Percentiles rank a stretch among this genome's conserved stretches.
Conservation (phyloP, 1,139 yeast genomes). For the Blastobotrys petasosporus region DNA sequence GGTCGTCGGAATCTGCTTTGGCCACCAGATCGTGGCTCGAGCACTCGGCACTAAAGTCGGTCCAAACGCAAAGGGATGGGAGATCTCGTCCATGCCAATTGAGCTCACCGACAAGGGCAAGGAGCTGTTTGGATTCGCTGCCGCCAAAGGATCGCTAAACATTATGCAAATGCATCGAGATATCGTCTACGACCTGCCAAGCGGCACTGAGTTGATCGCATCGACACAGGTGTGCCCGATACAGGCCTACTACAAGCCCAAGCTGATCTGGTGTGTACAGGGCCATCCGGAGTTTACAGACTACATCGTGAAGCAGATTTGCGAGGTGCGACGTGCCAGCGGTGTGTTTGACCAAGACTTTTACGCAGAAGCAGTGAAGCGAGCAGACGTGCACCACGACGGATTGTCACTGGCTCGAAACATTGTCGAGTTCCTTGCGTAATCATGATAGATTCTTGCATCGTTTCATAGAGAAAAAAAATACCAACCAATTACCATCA, state of each 20-base stretch:
- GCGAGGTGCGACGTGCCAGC: conserved; percentile 17
- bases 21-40: conserved; percentile 72
- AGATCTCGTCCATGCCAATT: conserved; percentile 56
- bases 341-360: conserved; percentile 23
- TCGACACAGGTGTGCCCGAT: conserved; percentile 47
- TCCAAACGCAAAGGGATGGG: conserved; percentile 64
- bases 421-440: conserved; percentile 33
- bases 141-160: conserved; percentile 28
- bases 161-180: conserved; percentile 70
- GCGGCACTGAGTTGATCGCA: conserved; percentile 35
- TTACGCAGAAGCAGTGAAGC: conserved; percentile 22
- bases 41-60: conserved; percentile 58
- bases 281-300: conserved; percentile 83
- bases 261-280: conserved; percentile 60
- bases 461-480: background rate
- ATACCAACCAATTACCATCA: too few species aligned
- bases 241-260: conserved; percentile 56
- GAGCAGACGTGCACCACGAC: conserved; percentile 26
- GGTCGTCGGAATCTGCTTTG: conserved; percentile 61
- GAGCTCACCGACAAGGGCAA: conserved; percentile 38
- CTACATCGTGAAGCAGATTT: conserved; percentile 32
- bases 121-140: conserved; percentile 16
- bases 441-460: background rate
- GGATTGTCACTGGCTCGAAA: conserved; percentile 29
- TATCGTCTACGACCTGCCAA: conserved; percentile 49